phyloP scores from a whole-genome alignment of 345 rosid genomes.

The Cardiospermum halicacabum region DNA sequence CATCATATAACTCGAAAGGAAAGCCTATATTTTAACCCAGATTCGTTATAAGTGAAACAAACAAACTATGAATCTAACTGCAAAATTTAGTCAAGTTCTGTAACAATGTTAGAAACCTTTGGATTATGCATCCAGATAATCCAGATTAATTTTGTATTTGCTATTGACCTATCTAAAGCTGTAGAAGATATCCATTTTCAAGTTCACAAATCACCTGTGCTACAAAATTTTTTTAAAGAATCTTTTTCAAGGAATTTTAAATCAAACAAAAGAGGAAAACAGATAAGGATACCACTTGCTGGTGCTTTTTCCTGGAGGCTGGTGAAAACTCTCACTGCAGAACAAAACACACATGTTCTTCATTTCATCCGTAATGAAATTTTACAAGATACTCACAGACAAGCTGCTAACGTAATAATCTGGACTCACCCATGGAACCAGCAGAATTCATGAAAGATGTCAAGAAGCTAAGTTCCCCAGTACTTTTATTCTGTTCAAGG shows the following conservation, averaged over 20 bases:
- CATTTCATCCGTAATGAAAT: background rate
- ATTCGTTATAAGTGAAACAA: background rate
- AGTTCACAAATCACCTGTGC: background rate
- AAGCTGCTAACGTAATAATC: background rate
- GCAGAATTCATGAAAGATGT: slow-evolving; percentile 74
- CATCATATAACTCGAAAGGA: background rate
- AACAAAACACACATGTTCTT: slow-evolving; percentile 4
- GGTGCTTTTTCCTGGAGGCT: slow-evolving; percentile 94
- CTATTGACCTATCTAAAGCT: background rate
- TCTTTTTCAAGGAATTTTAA: background rate
- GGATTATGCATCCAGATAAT: background rate
- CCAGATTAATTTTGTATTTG: background rate
- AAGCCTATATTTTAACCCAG: background rate
- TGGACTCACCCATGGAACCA: slow-evolving; percentile 66
- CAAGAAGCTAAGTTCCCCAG: slow-evolving; percentile 92
- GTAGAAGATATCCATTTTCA: background rate
- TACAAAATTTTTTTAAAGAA: background rate
- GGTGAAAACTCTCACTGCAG: slow-evolving; percentile 86
- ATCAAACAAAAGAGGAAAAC: background rate
- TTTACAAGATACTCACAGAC: background rate
- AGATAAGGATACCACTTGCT: slow-evolving; percentile 65
- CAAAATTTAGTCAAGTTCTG: background rate
- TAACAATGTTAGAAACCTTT: background rate
- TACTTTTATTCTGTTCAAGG: slow-evolving; percentile 69
- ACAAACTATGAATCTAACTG: background rate